phyloP scores from a whole-genome alignment of 2,329 filamentous ascomycete species.

The Claviceps quebecensis region DNA sequence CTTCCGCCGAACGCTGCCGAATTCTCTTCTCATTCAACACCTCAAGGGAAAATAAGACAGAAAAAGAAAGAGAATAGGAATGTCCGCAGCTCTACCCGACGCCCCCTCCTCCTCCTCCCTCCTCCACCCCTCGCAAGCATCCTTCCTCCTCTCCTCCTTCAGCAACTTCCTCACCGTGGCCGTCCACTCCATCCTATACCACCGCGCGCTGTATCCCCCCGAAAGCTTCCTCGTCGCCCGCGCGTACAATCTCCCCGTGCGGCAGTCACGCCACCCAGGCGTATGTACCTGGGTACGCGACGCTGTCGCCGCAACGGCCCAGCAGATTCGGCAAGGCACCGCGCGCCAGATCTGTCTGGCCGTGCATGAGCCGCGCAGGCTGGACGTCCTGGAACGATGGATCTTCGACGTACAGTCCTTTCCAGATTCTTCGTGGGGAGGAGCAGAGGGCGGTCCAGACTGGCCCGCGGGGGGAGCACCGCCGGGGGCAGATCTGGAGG shows the following conservation, averaged over 20 bases:
- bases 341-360: conserved; percentile 35
- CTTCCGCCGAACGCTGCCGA: too few relatives aligned
- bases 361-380: conserved; percentile 25
- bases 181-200: conserved; percentile 75
- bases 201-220: conserved; percentile 65
- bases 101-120: conserved; percentile 3
- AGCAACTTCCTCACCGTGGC: conserved; percentile 68
- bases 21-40: too few relatives aligned
- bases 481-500: not conserved
- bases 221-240: conserved; percentile 65
- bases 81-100: not conserved
- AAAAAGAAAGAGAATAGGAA: not conserved
- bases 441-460: not conserved
- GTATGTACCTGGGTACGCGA: conserved; percentile 79
- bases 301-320: conserved; percentile 57
- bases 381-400: conserved; percentile 44
- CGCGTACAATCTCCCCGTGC: conserved; percentile 72
- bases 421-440: conserved; percentile 18
- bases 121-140: conserved; percentile 22
- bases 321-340: conserved; percentile 48
- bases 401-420: conserved; percentile 43
- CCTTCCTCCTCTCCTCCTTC: conserved; percentile 51
- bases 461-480: not conserved
- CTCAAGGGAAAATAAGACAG: not conserved
- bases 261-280: conserved; percentile 72